Evolutionary conservation across 2,329 filamentous ascomycete genomes (phyloP).

Genomic region (Penicillium sp.): DNA sequence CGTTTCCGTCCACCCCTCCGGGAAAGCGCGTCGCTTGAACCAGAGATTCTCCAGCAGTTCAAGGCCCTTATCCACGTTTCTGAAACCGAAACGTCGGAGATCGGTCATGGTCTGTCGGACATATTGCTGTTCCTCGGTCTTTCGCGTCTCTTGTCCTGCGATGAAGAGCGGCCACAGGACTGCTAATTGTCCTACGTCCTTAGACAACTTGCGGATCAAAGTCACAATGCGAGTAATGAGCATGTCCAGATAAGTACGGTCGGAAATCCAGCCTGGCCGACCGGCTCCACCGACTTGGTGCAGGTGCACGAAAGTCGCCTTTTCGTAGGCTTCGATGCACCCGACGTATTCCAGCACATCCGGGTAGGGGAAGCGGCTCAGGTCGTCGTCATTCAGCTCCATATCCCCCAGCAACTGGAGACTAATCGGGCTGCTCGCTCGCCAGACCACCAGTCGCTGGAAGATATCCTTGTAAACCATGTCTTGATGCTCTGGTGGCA

Average conservation of each 20-base stretch:
- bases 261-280: slow-evolving; percentile 31
- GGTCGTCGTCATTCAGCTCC: slow-evolving; percentile 33
- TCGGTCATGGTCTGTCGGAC: slow-evolving; percentile 33
- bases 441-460: slow-evolving; percentile 34
- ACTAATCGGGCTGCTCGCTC: slow-evolving; percentile 32
- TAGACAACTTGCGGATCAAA: slow-evolving; percentile 35
- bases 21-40: slow-evolving; percentile 39
- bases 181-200: slow-evolving; percentile 39
- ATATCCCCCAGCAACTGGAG: slow-evolving; percentile 31
- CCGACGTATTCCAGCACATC: slow-evolving; percentile 41
- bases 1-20: slow-evolving; percentile 36
- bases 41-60: slow-evolving; percentile 35
- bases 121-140: slow-evolving; percentile 33
- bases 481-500: slow-evolving; percentile 35
- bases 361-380: slow-evolving; percentile 32
- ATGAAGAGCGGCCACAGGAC: slow-evolving; percentile 40
- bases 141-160: slow-evolving; percentile 37
- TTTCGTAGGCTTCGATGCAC: slow-evolving; percentile 43
- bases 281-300: slow-evolving; percentile 38
- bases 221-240: slow-evolving; percentile 36
- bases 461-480: slow-evolving; percentile 34
- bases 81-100: slow-evolving; percentile 13
- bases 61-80: slow-evolving; percentile 38
- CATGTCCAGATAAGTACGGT: slow-evolving; percentile 31
- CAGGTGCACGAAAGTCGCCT: slow-evolving; percentile 40